phyloP scores from a whole-genome alignment of 2,329 filamentous ascomycete genomes.

The Sclerotinia borealis region DNA sequence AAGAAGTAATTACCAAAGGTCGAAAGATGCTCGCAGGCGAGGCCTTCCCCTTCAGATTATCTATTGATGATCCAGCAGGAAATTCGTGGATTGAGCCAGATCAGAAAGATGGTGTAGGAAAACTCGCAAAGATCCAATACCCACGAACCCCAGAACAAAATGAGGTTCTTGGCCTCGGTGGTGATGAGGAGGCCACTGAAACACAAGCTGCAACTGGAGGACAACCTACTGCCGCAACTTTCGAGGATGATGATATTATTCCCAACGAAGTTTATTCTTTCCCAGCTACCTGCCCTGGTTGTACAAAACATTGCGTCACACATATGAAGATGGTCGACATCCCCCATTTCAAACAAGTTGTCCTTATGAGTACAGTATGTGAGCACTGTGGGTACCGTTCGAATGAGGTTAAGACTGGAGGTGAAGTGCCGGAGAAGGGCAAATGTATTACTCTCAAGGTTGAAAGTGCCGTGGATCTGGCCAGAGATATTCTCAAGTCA shows the following conservation, averaged over 20 bases:
- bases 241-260: slow-evolving; percentile 66
- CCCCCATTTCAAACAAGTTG: slow-evolving; percentile 94
- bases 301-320: slow-evolving; percentile 76
- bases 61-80: slow-evolving; percentile 83
- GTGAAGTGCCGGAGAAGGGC: slow-evolving; percentile 80
- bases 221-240: slow-evolving; percentile 37
- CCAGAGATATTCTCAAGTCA: slow-evolving; percentile 90
- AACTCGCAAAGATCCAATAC: slow-evolving; percentile 85
- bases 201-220: slow-evolving; percentile 41
- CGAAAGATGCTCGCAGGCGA: slow-evolving; percentile 71
- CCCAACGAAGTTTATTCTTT: slow-evolving; percentile 92
- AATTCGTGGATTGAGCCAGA: slow-evolving; percentile 96
- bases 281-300: slow-evolving; percentile 86
- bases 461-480: slow-evolving; percentile 64
- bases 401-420: slow-evolving; percentile 97
- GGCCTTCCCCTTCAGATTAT: slow-evolving; percentile 80
- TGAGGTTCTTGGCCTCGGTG: slow-evolving; percentile 70
- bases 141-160: slow-evolving; percentile 80
- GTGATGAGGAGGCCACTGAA: slow-evolving; percentile 49
- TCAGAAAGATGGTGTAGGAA: slow-evolving; percentile 70
- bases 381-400: slow-evolving; percentile 88
- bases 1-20: slow-evolving; percentile 67
- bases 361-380: slow-evolving; percentile 92
- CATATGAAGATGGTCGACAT: slow-evolving; percentile 99
- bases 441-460: slow-evolving; percentile 76